Conservation (phyloP, 768 basidiomycete genomes). For the Tubosaeta sp. region DNA sequence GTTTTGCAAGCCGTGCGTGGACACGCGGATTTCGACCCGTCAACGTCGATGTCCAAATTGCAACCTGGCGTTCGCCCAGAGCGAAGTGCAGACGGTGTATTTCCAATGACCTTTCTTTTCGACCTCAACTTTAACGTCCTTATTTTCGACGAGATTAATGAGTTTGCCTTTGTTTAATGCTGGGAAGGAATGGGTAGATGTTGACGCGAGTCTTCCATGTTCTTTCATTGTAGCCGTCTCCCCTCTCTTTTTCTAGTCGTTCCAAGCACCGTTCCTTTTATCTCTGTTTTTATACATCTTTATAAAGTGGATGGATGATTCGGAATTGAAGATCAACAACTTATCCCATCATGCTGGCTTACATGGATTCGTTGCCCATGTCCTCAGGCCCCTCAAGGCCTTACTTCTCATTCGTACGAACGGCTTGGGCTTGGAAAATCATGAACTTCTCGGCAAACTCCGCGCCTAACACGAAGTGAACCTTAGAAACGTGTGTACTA, state of each 20-base stretch:
- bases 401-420: too few species aligned
- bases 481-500: too few species aligned
- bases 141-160: neutral
- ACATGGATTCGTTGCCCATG: too few species aligned
- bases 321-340: too few species aligned
- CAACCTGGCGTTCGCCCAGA: conserved; percentile 72
- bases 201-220: neutral
- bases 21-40: conserved; percentile 80
- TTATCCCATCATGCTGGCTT: too few species aligned
- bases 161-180: neutral
- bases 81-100: conserved; percentile 70
- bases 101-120: conserved; percentile 41
- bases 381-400: too few species aligned
- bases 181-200: neutral
- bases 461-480: too few species aligned
- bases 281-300: neutral
- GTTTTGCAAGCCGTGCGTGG: conserved; percentile 82
- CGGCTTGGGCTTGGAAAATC: too few species aligned
- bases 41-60: conserved; percentile 95
- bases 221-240: neutral
- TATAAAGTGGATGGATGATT: neutral
- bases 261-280: neutral
- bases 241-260: neutral
- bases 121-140: neutral
- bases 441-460: too few species aligned